Conservation (phyloP, 495 filamentous ascomycete species). For the Penicillium malachiteum region DNA sequence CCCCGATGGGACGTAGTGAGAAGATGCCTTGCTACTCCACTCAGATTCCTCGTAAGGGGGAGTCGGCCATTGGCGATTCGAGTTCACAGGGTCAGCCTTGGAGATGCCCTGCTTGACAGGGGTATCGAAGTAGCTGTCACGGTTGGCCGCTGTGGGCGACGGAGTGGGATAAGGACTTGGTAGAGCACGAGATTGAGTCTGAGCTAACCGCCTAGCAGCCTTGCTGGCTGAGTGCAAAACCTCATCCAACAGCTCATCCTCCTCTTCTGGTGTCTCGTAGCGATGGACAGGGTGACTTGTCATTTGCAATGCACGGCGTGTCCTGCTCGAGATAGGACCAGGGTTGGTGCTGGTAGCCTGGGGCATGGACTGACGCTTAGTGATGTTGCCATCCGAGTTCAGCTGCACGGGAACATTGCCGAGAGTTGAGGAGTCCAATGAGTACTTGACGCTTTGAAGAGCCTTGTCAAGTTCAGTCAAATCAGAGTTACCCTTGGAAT, state of each 20-base stretch:
- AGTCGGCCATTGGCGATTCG: conserved; percentile 84
- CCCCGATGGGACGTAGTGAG: conserved; percentile 67
- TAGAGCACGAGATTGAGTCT: conserved; percentile 43
- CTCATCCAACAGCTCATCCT: conserved; percentile 93
- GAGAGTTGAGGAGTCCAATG: conserved; percentile 53
- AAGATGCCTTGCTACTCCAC: conserved; percentile 76
- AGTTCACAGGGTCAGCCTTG: conserved; percentile 55
- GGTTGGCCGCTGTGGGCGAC: conserved; percentile 82
- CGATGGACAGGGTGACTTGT: conserved; percentile 70
- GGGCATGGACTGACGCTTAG: conserved; percentile 73
- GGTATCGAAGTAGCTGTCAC: conserved; percentile 66
- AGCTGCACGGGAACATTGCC: conserved; percentile 49
- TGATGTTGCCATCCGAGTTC: conserved; percentile 49
- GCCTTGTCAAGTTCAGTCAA: conserved; percentile 74
- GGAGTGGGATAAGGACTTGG: conserved; percentile 89
- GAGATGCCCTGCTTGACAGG: conserved; percentile 59
- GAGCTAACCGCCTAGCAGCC: conserved; percentile 54
- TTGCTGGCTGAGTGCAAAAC: conserved; percentile 61
- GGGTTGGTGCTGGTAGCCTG: conserved; percentile 52
- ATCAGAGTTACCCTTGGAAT: conserved; percentile 51
- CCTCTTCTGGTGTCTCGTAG: conserved; percentile 94
- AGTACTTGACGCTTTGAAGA: conserved; percentile 67
- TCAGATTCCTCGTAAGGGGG: conserved; percentile 89
- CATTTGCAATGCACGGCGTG: conserved; percentile 74
- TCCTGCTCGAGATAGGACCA: conserved; percentile 77